Percentiles rank a stretch among this genome's conserved stretches.
phyloP scores from a whole-genome alignment of 2,329 filamentous ascomycete genomes.

The Blumeria hordei region DNA sequence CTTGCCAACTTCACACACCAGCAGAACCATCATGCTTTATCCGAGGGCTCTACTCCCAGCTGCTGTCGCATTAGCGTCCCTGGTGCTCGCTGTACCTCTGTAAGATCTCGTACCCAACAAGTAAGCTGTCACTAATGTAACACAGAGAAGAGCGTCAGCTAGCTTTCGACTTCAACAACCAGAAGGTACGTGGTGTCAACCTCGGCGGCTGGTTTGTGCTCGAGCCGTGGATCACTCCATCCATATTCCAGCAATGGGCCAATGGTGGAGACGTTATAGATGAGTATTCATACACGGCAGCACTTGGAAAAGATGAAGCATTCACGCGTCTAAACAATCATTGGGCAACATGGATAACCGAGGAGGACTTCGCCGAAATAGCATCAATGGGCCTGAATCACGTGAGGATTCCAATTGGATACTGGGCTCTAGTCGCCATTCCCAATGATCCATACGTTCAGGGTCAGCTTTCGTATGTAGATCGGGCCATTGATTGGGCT shows the following conservation, averaged over 20 bases:
- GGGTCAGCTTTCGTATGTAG: slow-evolving; percentile 32
- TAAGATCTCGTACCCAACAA: too few species aligned
- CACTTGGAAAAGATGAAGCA: slow-evolving; percentile 22
- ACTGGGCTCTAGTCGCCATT: slow-evolving; percentile 33
- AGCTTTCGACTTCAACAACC: slow-evolving; percentile 25
- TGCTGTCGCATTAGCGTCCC: too few species aligned
- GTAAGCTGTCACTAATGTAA: too few species aligned
- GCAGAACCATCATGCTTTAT: too few species aligned
- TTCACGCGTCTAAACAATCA: slow-evolving; percentile 24
- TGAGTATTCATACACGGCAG: slow-evolving; percentile 17
- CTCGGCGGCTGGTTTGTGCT: slow-evolving; percentile 25
- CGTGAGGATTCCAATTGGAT: slow-evolving; percentile 39
- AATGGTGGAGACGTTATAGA: slow-evolving; percentile 14
- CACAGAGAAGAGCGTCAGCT: slow-evolving; percentile 10
- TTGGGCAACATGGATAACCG: slow-evolving; percentile 30
- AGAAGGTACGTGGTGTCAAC: slow-evolving; percentile 39
- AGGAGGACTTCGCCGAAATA: slow-evolving; percentile 20
- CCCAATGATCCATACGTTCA: slow-evolving; percentile 34
- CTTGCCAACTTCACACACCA: too few species aligned
- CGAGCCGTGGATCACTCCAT: slow-evolving; percentile 29
- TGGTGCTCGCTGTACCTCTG: too few species aligned
- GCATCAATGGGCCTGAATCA: slow-evolving; percentile 29
- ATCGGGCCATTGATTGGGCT: slow-evolving; percentile 34
- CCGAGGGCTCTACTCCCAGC: too few species aligned
- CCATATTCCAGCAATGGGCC: slow-evolving; percentile 20